Percentiles rank a stretch among this genome's conserved stretches.
Conservation (phyloP, 2,329 filamentous ascomycete genomes). For the Phyllosticta citriasiana region DNA sequence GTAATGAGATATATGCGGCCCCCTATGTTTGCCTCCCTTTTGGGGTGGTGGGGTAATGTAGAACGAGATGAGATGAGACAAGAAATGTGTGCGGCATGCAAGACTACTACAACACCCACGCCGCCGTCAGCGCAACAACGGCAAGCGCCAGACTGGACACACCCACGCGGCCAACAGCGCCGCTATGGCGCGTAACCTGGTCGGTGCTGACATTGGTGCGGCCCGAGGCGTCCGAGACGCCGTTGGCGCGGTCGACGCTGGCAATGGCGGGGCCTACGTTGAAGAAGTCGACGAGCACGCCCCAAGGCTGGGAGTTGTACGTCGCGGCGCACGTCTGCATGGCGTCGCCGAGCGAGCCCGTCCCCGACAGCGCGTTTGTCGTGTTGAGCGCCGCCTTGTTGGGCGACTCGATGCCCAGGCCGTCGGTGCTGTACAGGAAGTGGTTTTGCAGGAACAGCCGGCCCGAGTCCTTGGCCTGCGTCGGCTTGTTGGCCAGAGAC, state of each 20-base stretch:
- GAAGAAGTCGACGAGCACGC: constrained; percentile 70
- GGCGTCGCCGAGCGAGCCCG: constrained; percentile 39
- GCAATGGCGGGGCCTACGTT: constrained; percentile 57
- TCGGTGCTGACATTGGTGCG: constrained; percentile 22
- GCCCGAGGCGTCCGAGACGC: constrained; percentile 33
- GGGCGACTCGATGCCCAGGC: constrained; percentile 14
- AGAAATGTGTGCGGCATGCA: too few species aligned
- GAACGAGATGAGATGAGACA: too few species aligned
- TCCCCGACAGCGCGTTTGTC: constrained; percentile 52
- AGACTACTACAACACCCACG: background rate
- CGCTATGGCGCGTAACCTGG: background rate
- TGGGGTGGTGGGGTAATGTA: too few species aligned
- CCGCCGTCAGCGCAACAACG: background rate
- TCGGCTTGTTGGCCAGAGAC: constrained; percentile 34
- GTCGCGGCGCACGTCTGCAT: constrained; percentile 34
- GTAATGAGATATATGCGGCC: too few species aligned
- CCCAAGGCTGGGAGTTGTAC: constrained; percentile 55
- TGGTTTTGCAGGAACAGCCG: constrained; percentile 64
- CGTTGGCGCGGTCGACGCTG: constrained; percentile 58
- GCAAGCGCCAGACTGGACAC: background rate
- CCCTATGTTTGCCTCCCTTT: too few species aligned
- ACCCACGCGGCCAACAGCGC: background rate
- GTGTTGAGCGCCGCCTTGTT: constrained; percentile 40
- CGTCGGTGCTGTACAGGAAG: constrained; percentile 52
- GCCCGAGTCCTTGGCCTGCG: constrained; percentile 42